Conservation (phyloP, 305 asterid species). For the Solanum aculeatissimum region DNA sequence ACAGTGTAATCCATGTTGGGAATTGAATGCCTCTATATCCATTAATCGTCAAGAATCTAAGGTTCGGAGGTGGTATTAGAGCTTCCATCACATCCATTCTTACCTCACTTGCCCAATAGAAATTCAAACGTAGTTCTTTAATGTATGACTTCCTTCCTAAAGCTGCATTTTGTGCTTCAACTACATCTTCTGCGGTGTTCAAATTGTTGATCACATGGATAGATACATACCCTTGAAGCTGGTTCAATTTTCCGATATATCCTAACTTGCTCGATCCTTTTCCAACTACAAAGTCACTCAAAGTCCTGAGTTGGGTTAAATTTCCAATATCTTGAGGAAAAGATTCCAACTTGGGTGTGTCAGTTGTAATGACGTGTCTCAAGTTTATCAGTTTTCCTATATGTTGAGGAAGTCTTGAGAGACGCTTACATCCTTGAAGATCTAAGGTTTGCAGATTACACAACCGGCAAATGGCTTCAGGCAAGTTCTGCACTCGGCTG, state of each 20-base stretch:
- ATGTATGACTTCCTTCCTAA: neutral
- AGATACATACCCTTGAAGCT: neutral
- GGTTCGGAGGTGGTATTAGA: neutral
- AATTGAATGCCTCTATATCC: neutral
- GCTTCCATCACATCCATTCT: neutral
- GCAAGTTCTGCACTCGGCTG: neutral
- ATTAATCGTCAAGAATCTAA: neutral
- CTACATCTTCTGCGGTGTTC: neutral
- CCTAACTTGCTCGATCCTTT: neutral
- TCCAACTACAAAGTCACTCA: neutral
- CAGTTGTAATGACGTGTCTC: slow-evolving; percentile 14
- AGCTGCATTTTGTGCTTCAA: neutral
- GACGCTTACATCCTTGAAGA: neutral
- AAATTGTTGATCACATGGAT: neutral
- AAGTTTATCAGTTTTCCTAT: slow-evolving; percentile 8
- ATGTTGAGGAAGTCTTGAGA: neutral
- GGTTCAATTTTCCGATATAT: neutral
- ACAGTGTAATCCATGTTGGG: neutral
- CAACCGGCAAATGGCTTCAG: neutral
- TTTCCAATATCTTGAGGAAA: neutral
- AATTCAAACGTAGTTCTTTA: neutral
- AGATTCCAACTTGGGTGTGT: neutral
- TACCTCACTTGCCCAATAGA: neutral
- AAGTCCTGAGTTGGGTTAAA: neutral
- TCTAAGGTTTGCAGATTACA: neutral